Conservation (phyloP, 1,139 yeast genomes). For the Scheffersomyces parashehatae region DNA sequence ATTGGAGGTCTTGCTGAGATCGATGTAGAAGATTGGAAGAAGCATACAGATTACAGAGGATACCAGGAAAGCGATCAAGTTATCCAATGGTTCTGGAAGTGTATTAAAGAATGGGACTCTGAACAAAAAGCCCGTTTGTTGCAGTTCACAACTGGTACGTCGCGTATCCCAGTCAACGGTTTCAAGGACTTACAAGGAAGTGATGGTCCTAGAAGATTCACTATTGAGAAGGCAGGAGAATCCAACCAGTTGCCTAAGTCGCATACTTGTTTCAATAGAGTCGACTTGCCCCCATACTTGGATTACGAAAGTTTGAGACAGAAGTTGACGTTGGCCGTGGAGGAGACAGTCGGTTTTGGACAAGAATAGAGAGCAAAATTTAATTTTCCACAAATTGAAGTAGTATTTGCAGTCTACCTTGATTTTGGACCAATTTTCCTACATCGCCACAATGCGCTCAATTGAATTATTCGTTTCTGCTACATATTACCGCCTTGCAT, state of each 20-base stretch:
- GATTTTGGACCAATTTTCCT: too few species aligned
- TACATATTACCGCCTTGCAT: too few species aligned
- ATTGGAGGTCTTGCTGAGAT: conserved; percentile 98
- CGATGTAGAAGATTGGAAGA: conserved; percentile 98
- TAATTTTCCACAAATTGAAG: too few species aligned
- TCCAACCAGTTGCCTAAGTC: conserved; percentile 90
- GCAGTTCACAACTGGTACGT: conserved; percentile 98
- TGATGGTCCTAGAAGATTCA: conserved; percentile 97
- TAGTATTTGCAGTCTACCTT: too few species aligned
- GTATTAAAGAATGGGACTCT: conserved; percentile 90
- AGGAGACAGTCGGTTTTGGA: conserved; percentile 94
- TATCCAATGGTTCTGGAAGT: conserved; percentile 97
- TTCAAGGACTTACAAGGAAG: conserved; percentile 98
- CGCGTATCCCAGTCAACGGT: conserved; percentile 98
- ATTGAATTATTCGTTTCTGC: too few species aligned
- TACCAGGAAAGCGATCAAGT: conserved; percentile 96
- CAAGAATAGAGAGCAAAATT: conserved; percentile 59
- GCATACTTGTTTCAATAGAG: conserved; percentile 93
- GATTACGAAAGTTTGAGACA: conserved; percentile 76
- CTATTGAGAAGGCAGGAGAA: conserved; percentile 98
- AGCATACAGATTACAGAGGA: conserved; percentile 97
- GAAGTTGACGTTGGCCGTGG: conserved; percentile 84
- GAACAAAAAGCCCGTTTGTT: conserved; percentile 94
- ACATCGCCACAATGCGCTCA: too few species aligned
- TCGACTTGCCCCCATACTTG: conserved; percentile 82